Evolutionary conservation across 768 basidiomycete species (phyloP), one percentile per base, ranked within the genome.

Genomic region (Artomyces pyxidatus): DNA sequence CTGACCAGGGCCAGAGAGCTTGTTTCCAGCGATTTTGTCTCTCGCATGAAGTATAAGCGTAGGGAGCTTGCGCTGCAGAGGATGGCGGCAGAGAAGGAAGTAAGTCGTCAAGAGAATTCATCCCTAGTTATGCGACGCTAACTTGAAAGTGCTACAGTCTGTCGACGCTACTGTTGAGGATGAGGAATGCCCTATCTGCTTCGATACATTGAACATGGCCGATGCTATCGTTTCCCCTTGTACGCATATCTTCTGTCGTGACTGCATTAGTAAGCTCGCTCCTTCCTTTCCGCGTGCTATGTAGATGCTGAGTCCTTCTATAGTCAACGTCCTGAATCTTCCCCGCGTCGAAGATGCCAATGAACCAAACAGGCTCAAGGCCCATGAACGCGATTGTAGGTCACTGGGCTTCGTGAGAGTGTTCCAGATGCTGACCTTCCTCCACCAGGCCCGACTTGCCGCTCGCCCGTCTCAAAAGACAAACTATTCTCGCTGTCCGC

Each of bases 101-200:
- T 78, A 27, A 19, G 23, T 25, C 16, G 21, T 23, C 6, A 11
- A 22, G 27, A 25, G 25, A 32, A 43, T 50, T 27, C 37, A 8
- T 21, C 3, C 37, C 16, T 19, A n/a, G n/a, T n/a, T n/a, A n/a
- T n/a, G n/a, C 26, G 41, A 32, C 17, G 29, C 46, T 41, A 26
- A 26, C 44, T 25, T 16, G 32, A 16, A 32, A 28, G 37, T 10
- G 42, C 19, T 38, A 6, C 52, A 82, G 77, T 75, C 75, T 19
- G 55, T 57, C 7, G 68, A 69, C 12, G 68, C 70, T 1, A 74
- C 77, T 21, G 69, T 72, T 9, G 78, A 80, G 37, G 62, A 55
- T 7, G 79, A 82, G 48, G 67, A 71, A 37, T 88, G 86, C 55
- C 73, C 81, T 0, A 76, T 88, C 47, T 87, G 85, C 60, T 76